Percentiles rank a stretch among this genome's conserved stretches.
Conservation (phyloP, 208 protist genomes). For the Wallacemonas sp. region DNA sequence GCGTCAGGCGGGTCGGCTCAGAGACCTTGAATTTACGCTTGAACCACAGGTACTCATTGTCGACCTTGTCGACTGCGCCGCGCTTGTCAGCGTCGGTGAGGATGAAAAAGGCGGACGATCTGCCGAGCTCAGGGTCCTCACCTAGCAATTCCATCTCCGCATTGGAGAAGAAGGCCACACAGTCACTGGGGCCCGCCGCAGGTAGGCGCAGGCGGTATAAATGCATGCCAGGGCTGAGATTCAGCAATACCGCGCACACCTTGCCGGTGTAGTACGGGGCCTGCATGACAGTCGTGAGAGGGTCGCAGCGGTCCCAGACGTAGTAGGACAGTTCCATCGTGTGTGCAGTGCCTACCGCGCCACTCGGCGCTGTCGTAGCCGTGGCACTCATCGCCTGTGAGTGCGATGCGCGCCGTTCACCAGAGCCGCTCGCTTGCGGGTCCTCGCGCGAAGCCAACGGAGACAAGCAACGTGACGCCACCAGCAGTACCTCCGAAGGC, state of each 20-base stretch:
- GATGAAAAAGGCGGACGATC: slow-evolving; percentile 22
- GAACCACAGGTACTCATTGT: slow-evolving; percentile 73
- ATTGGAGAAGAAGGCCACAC: slow-evolving; percentile 49
- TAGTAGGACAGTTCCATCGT: slow-evolving; percentile 51
- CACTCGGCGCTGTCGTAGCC: not conserved
- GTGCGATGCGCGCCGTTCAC: not conserved
- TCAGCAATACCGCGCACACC: slow-evolving; percentile 28
- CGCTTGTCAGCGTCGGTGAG: slow-evolving; percentile 70
- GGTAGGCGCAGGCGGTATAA: slow-evolving; percentile 59
- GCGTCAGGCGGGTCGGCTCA: slow-evolving; percentile 46
- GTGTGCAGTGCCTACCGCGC: not conserved
- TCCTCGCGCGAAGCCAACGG: not conserved
- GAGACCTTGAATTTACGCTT: slow-evolving; percentile 70
- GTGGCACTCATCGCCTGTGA: not conserved
- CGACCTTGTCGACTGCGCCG: slow-evolving; percentile 25
- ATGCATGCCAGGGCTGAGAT: slow-evolving; percentile 48
- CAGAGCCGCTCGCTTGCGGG: not conserved
- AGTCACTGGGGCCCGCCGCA: slow-evolving; percentile 34
- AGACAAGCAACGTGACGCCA: not conserved
- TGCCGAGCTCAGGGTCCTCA: slow-evolving; percentile 32
- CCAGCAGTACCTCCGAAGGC: slow-evolving; percentile 23
- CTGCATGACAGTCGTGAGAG: slow-evolving; percentile 36
- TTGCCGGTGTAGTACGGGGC: slow-evolving; percentile 46
- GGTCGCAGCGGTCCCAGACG: slow-evolving; percentile 63
- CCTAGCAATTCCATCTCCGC: slow-evolving; percentile 34